Conservation (phyloP, 139 green algal species). For the Chlamydomonas asymmetrica region DNA sequence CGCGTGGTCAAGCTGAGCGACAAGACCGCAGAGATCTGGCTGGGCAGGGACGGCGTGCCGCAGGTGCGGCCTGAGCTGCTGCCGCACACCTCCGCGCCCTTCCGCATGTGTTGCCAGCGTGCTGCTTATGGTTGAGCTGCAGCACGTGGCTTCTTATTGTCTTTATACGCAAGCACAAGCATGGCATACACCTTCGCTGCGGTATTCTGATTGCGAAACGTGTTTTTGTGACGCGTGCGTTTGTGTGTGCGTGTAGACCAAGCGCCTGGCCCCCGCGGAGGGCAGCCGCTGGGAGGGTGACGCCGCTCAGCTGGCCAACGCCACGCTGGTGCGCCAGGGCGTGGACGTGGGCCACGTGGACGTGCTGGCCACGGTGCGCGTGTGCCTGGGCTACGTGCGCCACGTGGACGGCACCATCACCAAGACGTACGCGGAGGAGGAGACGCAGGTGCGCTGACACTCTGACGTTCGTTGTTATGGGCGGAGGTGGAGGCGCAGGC, state of each 20-base stretch:
- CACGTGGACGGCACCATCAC: slow-evolving; percentile 77
- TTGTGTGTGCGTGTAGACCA: no score
- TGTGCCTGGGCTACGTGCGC: slow-evolving; percentile 43
- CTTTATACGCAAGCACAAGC: no score
- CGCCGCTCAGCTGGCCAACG: slow-evolving; percentile 16
- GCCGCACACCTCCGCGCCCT: no score
- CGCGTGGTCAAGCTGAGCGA: slow-evolving; percentile 54
- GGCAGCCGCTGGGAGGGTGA: slow-evolving; percentile 23
- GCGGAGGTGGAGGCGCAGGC: slow-evolving; percentile 49
- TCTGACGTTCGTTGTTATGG: no score
- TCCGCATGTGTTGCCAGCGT: background rate
- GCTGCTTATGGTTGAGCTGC: background rate
- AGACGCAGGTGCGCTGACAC: slow-evolving; percentile 70
- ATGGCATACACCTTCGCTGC: no score
- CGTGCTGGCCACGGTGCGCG: slow-evolving; percentile 20
- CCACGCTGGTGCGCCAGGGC: slow-evolving; percentile 6
- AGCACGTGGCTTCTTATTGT: no score
- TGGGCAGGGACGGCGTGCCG: slow-evolving; percentile 8
- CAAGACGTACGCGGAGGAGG: slow-evolving; percentile 75
- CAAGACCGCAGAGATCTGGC: background rate
- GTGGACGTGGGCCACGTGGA: slow-evolving; percentile 38
- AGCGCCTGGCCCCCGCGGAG: no score
- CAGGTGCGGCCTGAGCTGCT: no score
- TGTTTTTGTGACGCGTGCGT: no score
- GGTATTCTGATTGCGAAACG: no score